A percentile compares a stretch with the other conserved stretches of the same genome.
phyloP scores from a whole-genome alignment of 2,329 filamentous ascomycete species.

The Hymenoscyphus linearis region DNA sequence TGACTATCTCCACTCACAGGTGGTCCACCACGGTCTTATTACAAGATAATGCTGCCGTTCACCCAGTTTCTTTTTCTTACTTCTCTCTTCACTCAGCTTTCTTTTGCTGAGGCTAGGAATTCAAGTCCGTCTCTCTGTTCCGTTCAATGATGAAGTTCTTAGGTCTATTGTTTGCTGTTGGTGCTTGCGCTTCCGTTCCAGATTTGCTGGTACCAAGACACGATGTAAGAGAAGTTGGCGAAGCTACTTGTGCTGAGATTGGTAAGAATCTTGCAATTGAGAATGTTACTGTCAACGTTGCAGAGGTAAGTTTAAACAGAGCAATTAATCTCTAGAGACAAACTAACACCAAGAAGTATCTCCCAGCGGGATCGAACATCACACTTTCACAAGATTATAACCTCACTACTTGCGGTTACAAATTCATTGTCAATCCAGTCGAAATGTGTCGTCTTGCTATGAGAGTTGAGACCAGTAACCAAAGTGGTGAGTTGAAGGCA shows the following conservation, averaged over 20 bases:
- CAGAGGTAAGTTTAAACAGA: neutral
- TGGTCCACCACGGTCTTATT: neutral
- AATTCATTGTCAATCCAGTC: neutral
- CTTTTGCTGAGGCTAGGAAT: neutral
- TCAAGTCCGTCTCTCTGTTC: neutral
- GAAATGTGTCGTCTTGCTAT: constrained; percentile 13
- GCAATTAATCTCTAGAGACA: neutral
- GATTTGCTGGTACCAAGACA: neutral
- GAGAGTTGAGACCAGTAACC: constrained; percentile 5
- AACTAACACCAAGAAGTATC: neutral
- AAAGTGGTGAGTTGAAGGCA: neutral
- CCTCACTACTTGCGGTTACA: neutral
- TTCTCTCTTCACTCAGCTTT: neutral
- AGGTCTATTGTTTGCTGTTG: neutral
- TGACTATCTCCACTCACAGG: neutral
- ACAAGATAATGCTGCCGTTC: neutral
- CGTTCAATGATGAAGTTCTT: neutral
- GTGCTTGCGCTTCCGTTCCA: neutral
- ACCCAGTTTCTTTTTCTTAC: neutral
- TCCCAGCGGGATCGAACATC: constrained; percentile 1
- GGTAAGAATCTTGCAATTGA: neutral
- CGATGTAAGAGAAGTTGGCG: neutral
- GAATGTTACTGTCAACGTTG: constrained; percentile 7
- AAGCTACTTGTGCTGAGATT: constrained; percentile 1
- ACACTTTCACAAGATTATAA: neutral